Evolutionary conservation across 2,329 filamentous ascomycete species (phyloP).

Genomic region (Venturia nashicola): DNA sequence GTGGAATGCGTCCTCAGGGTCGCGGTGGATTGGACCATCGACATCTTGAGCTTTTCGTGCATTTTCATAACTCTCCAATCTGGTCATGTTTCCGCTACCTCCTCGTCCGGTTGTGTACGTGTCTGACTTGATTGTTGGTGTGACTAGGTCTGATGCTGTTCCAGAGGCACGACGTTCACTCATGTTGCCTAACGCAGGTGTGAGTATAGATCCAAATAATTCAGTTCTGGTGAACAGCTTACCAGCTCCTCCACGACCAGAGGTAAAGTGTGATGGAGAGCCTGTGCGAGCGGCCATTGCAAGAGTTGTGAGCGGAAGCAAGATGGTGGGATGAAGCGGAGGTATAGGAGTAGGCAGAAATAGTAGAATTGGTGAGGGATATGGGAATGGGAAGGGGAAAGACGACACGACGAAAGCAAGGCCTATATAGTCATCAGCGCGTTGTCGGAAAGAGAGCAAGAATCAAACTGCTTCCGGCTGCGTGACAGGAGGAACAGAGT

Average conservation of each 20-base stretch:
- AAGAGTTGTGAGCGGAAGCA: background rate
- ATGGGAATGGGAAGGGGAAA: background rate
- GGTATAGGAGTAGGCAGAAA: background rate
- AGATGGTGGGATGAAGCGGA: background rate
- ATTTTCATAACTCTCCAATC: slow-evolving; percentile 54
- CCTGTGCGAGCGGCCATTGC: slow-evolving; percentile 3
- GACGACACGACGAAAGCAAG: background rate
- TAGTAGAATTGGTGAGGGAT: background rate
- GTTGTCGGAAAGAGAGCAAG: background rate
- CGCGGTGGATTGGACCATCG: slow-evolving; percentile 38
- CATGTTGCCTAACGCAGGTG: slow-evolving; percentile 31
- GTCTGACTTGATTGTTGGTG: slow-evolving; percentile 71
- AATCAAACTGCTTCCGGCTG: background rate
- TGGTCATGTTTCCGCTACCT: slow-evolving; percentile 79
- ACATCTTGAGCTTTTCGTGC: slow-evolving; percentile 79
- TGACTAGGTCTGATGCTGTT: slow-evolving; percentile 53
- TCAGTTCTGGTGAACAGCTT: slow-evolving; percentile 15
- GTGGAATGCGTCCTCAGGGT: slow-evolving; percentile 48
- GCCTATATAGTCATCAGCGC: background rate
- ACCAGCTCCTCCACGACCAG: slow-evolving; percentile 68
- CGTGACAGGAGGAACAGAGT: background rate
- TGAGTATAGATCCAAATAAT: background rate
- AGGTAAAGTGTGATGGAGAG: background rate
- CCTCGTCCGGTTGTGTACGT: slow-evolving; percentile 83
- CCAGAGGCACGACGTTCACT: slow-evolving; percentile 22